Conservation (phyloP, 2,329 filamentous ascomycete genomes). For the Aspergillus vadensis region DNA sequence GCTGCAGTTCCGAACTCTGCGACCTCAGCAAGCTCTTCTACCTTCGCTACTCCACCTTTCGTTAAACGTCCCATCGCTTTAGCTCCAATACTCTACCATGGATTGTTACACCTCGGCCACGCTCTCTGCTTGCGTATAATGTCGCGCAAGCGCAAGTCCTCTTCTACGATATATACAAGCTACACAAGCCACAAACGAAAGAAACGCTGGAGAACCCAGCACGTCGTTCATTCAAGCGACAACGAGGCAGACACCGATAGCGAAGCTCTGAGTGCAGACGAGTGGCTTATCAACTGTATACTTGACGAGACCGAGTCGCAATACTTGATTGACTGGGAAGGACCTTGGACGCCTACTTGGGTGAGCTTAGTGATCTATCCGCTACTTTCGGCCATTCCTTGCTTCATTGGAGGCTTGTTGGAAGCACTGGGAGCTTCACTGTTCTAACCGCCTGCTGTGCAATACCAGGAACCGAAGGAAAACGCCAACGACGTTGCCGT, state of each 20-base stretch:
- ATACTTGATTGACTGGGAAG: conserved; percentile 45
- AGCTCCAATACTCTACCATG: conserved; percentile 20
- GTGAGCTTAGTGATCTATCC: conserved; percentile 28
- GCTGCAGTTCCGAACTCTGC: background rate
- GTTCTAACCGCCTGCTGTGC: conserved; percentile 10
- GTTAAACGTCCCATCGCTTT: background rate
- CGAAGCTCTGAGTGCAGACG: conserved; percentile 27
- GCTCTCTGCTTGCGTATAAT: conserved; percentile 29
- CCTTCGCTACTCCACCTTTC: background rate
- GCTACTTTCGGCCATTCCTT: background rate
- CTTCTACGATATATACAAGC: conserved; percentile 20
- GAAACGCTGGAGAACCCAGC: conserved; percentile 11
- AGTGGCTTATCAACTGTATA: conserved; percentile 40
- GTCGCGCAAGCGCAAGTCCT: conserved; percentile 25
- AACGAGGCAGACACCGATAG: conserved; percentile 14
- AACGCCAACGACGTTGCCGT: conserved; percentile 36
- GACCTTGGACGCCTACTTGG: conserved; percentile 40
- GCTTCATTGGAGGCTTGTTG: background rate
- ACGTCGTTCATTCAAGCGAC: conserved; percentile 17
- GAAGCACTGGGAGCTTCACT: background rate
- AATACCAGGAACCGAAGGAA: conserved; percentile 37
- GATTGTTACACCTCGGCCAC: conserved; percentile 15
- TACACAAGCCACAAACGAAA: conserved; percentile 12
- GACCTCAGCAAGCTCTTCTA: too few relatives aligned
- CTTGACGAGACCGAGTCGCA: conserved; percentile 37